phyloP scores from a whole-genome alignment of 768 basidiomycete genomes.

The Rhizopogon roseolus region DNA sequence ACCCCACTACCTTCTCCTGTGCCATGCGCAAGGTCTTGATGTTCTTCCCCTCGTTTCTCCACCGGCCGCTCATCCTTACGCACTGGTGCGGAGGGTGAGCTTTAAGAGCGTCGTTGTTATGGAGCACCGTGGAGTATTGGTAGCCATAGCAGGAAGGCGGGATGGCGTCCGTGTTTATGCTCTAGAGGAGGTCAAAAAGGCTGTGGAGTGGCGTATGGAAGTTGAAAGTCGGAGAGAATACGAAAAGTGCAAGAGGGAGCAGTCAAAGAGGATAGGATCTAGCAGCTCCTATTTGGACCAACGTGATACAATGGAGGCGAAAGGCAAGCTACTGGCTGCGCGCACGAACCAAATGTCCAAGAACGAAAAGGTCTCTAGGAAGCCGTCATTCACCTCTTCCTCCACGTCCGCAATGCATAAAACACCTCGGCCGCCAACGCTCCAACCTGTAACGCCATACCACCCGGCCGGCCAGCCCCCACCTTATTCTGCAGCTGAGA shows the following conservation, averaged over 20 bases:
- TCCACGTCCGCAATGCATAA: slow-evolving; percentile 13
- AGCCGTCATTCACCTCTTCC: slow-evolving; percentile 12
- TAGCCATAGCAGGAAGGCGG: slow-evolving; percentile 81
- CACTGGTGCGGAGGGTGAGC: slow-evolving; percentile 72
- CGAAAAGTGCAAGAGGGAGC: slow-evolving; percentile 66
- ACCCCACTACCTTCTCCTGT: slow-evolving; percentile 79
- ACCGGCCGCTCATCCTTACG: slow-evolving; percentile 72
- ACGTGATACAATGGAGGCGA: slow-evolving; percentile 43
- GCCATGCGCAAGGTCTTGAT: slow-evolving; percentile 82
- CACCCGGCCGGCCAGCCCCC: slow-evolving; percentile 56
- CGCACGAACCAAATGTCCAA: slow-evolving; percentile 29
- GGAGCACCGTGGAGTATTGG: slow-evolving; percentile 89
- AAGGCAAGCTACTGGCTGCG: slow-evolving; percentile 45
- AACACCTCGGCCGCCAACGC: slow-evolving; percentile 22
- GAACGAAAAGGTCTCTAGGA: slow-evolving; percentile 13
- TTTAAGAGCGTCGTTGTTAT: slow-evolving; percentile 90
- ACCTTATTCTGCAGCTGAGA: slow-evolving; percentile 46
- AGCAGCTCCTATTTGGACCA: slow-evolving; percentile 30
- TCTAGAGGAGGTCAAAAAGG: slow-evolving; percentile 79
- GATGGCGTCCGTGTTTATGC: slow-evolving; percentile 89
- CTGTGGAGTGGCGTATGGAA: slow-evolving; percentile 85
- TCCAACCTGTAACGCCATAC: slow-evolving; percentile 14
- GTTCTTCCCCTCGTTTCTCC: slow-evolving; percentile 77
- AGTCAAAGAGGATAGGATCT: slow-evolving; percentile 47
- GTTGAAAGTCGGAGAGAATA: slow-evolving; percentile 71